These are phyloP conservation scores for Leishmania tarentolae DNA, from an alignment of 208 protist species.

Conservation along the genomic window DNA sequence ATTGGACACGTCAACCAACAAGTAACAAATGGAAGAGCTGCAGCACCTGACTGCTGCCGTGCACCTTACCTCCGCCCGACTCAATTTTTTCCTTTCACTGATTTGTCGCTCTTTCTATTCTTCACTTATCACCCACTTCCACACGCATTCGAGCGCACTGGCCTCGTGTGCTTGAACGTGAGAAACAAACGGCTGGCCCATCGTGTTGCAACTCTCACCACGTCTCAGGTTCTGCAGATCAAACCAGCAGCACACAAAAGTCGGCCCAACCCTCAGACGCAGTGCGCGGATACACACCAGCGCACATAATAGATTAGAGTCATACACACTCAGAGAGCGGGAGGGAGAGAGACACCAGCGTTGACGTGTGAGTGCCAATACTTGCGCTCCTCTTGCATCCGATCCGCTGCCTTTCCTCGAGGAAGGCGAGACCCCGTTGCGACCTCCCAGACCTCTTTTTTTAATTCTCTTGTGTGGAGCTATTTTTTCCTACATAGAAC, in stretches of 20 bases:
- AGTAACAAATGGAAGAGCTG: not conserved
- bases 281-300: not conserved
- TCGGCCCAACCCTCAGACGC: not conserved
- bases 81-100: not conserved
- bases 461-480: not conserved
- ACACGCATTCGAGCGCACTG: not conserved
- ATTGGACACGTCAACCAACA: not conserved
- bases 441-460: not conserved
- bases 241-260: not conserved
- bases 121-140: not conserved
- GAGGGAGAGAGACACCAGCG: not conserved
- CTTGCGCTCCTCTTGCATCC: not conserved
- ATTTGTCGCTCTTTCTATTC: not conserved
- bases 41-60: not conserved
- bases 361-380: not conserved
- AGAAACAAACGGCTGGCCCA: not conserved
- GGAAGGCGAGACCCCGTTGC: not conserved
- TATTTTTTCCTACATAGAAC: not conserved
- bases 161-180: not conserved
- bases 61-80: not conserved
- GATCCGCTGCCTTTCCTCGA: not conserved
- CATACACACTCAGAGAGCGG: not conserved
- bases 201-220: not conserved
- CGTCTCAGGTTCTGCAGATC: no score
- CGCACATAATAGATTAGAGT: slow-evolving; percentile 3